phyloP scores from a whole-genome alignment of 306 rosid genomes.

The Prunus davidiana region DNA sequence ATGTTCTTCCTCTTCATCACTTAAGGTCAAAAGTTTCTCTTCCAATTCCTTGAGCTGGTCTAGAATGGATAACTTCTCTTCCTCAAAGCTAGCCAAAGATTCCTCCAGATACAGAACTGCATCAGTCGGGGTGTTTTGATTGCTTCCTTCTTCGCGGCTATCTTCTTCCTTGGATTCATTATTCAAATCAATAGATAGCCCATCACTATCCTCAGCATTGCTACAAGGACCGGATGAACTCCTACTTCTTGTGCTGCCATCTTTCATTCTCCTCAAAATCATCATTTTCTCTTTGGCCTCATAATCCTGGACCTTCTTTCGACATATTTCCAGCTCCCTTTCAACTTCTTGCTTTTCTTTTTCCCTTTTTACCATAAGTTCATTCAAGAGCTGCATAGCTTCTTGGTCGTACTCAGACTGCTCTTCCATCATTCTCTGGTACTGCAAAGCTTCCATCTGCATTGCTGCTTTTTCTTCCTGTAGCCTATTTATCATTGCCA shows the following conservation, averaged over 20 bases:
- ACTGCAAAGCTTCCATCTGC: constrained; percentile 99
- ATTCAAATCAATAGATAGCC: constrained; percentile 61
- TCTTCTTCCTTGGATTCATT: constrained; percentile 68
- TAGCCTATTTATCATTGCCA: constrained; percentile 98
- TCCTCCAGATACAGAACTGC: constrained; percentile 73
- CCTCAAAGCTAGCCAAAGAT: constrained; percentile 78
- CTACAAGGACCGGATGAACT: constrained; percentile 70
- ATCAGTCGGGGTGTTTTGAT: constrained; percentile 73
- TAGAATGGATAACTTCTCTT: constrained; percentile 79
- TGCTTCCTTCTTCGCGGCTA: constrained; percentile 53
- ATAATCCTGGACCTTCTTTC: constrained; percentile 68
- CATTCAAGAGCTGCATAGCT: constrained; percentile 90
- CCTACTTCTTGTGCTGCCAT: constrained; percentile 62
- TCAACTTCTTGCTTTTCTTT: constrained; percentile 84
- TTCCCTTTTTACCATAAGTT: constrained; percentile 84
- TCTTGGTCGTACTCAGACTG: constrained; percentile 97
- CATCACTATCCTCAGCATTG: constrained; percentile 86
- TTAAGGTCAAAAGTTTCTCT: constrained; percentile 76
- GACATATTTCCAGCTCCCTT: constrained; percentile 68
- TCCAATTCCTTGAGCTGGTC: constrained; percentile 79
- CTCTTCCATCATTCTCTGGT: constrained; percentile 98
- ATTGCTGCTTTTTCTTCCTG: constrained; percentile 97
- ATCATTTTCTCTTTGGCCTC: constrained; percentile 66
- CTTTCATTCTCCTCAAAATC: constrained; percentile 47
- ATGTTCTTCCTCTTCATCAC: constrained; percentile 54